phyloP scores from a whole-genome alignment of 2,329 filamentous ascomycete species.

The Lecanosticta acicola region DNA sequence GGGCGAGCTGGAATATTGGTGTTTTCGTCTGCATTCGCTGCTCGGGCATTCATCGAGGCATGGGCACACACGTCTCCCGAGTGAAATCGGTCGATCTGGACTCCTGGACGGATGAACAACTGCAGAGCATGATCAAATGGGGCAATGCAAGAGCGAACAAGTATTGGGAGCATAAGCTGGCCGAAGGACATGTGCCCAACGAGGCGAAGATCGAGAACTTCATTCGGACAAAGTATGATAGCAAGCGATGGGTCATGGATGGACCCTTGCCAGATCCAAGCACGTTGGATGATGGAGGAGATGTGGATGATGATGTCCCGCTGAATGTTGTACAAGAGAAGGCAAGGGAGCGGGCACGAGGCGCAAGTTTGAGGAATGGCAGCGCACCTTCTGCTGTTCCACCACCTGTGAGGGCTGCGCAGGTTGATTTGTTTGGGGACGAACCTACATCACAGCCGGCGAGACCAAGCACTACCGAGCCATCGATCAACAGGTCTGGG shows the following conservation, averaged over 20 bases:
- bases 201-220: slow-evolving; percentile 99
- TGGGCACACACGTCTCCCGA: slow-evolving; percentile 97
- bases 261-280: slow-evolving; percentile 90
- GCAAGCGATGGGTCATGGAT: slow-evolving; percentile 99
- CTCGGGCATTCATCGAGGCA: slow-evolving; percentile 95
- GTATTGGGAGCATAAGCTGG: slow-evolving; percentile 96
- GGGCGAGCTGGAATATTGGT: slow-evolving; percentile 98
- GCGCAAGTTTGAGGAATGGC: slow-evolving; percentile 38
- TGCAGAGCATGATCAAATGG: slow-evolving; percentile 91
- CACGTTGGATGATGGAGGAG: slow-evolving; percentile 66
- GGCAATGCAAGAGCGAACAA: slow-evolving; percentile 95
- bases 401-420: slow-evolving; percentile 31
- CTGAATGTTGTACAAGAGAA: slow-evolving; percentile 64
- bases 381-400: slow-evolving; percentile 12
- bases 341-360: slow-evolving; percentile 51
- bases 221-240: slow-evolving; percentile 97
- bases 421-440: slow-evolving; percentile 78
- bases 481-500: slow-evolving; percentile 56
- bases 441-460: slow-evolving; percentile 46
- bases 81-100: slow-evolving; percentile 98
- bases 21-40: slow-evolving; percentile 95
- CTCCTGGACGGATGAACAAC: slow-evolving; percentile 96
- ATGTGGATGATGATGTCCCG: slow-evolving; percentile 68
- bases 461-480: slow-evolving; percentile 69
- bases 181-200: slow-evolving; percentile 82